Conservation (phyloP, 1,284 basidiomycete genomes). For the Pholiota adiposa region DNA sequence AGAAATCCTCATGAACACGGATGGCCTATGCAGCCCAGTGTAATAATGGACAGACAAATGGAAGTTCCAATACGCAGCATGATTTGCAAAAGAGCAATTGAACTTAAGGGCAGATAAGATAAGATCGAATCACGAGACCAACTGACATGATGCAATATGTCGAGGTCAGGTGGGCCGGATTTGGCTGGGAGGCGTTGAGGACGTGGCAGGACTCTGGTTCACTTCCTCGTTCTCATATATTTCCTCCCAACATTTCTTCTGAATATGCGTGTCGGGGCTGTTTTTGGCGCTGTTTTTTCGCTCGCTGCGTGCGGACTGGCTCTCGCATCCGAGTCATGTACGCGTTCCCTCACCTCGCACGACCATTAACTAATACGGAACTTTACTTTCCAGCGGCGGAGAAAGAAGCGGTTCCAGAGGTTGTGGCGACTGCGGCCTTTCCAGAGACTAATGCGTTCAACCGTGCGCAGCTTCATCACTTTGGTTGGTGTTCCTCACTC, state of each 20-base stretch:
- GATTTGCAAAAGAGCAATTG: background rate
- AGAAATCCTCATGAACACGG: background rate
- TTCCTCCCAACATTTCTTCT: conserved; percentile 11
- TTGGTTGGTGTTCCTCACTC: conserved; percentile 3
- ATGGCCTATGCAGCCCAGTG: background rate
- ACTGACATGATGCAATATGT: conserved; percentile 7
- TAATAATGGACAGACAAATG: too few relatives aligned
- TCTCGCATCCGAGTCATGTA: conserved; percentile 27
- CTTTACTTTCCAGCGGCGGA: conserved; percentile 24
- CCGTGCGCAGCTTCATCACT: conserved; percentile 57
- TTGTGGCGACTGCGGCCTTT: conserved; percentile 71
- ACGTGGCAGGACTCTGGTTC: conserved; percentile 23
- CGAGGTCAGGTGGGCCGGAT: background rate
- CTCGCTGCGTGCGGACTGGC: conserved; percentile 32
- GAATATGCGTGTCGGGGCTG: conserved; percentile 38
- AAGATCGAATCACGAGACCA: conserved; percentile 19
- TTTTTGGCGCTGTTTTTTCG: conserved; percentile 34
- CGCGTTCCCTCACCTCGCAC: conserved; percentile 22
- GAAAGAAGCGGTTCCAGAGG: conserved; percentile 35
- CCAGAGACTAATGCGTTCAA: conserved; percentile 81
- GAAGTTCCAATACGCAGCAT: too few relatives aligned
- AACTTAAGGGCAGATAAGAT: conserved; percentile 26
- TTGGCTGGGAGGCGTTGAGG: conserved; percentile 11
- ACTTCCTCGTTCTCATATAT: background rate
- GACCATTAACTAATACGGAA: conserved; percentile 18